Base-by-base conservation (phyloP, 179 eudicot species). In the Silene noctiflora region DNA sequence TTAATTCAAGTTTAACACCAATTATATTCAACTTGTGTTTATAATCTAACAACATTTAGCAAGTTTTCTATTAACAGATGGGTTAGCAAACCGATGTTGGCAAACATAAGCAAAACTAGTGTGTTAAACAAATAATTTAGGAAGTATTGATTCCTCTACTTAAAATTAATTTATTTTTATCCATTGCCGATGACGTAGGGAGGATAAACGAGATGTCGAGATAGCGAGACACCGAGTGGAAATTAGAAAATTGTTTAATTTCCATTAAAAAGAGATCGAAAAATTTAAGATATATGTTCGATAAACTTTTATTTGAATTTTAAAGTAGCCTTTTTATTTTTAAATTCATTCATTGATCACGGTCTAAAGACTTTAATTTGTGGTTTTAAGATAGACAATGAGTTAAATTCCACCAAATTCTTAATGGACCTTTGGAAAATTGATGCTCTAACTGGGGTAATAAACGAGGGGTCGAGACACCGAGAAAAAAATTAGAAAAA, bases 101-200 rank as follows among this genome's bases (percentile, higher is more conserved):
- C 51, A 44, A 39, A 27, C 72, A 25, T 77, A 71, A 71, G 76
- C 71, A 71, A 72, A 48, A 59, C 51, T 73, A 73, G 29, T 22
- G 29, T 22, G 35, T 71, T 21, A 66, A 63, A 35, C 31, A 27
- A 39, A 67, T 44, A 74, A 16, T 67, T 59, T 62, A 62, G 46
- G 56, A 27, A 75, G 68, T 79, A 68, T 77, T 74, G 78, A 79
- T 74, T 74, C 51, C 51, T 44, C 14, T 77, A 68, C 44, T 44
- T 67, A 35, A 55, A 44, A 44, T 9, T 25, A 24, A 5, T 48
- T 61, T 61, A 25, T 29, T 3, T 27, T 53, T 29, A 19, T 20
- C 56, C 21, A 4, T 6, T 8, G 19, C 0, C 29, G 46, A 73
- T 55, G 59, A 55, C 59, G 59, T 55, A 10, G 51, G 13, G 14